Evolutionary conservation across 2,329 filamentous ascomycete genomes (phyloP).

Genomic region (Waltergamsia citrina): DNA sequence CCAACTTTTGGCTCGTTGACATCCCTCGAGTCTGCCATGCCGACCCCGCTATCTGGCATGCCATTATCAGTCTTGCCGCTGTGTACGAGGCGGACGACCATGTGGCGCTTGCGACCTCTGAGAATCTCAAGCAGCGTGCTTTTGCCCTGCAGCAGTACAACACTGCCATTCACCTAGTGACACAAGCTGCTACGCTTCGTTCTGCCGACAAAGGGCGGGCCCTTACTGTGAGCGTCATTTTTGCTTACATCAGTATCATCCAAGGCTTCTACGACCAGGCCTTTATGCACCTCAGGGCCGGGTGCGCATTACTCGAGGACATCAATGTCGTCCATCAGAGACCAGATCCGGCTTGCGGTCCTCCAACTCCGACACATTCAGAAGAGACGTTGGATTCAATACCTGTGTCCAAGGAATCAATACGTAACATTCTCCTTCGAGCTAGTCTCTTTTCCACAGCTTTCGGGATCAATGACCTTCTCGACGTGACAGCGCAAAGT

Average conservation of each 20-base stretch:
- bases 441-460: background rate
- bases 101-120: too few species aligned
- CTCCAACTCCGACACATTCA: too few species aligned
- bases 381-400: too few species aligned
- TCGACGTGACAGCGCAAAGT: background rate
- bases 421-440: slow-evolving; percentile 2
- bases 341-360: too few species aligned
- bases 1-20: slow-evolving; percentile 10
- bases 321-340: slow-evolving; percentile 4
- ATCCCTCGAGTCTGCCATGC: slow-evolving; percentile 7
- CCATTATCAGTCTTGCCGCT: slow-evolving; percentile 10
- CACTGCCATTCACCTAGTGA: slow-evolving; percentile 7
- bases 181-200: background rate
- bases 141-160: slow-evolving; percentile 9
- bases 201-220: slow-evolving; percentile 6
- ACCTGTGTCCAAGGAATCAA: background rate
- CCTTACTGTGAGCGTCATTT: slow-evolving; percentile 9
- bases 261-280: slow-evolving; percentile 9
- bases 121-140: too few species aligned
- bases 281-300: slow-evolving; percentile 6
- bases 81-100: slow-evolving; percentile 6
- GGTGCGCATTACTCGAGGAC: slow-evolving; percentile 5
- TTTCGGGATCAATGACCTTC: background rate
- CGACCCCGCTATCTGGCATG: slow-evolving; percentile 12
- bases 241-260: slow-evolving; percentile 10